Percentiles rank a stretch among this genome's conserved stretches.
phyloP scores from a whole-genome alignment of 306 rosid species.

The peach (Prunus persica) region Prunus_persica_NCBIv2 NC_034011.1:26874001-26874500 shows the following conservation, averaged over 20 bases:
- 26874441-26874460: not conserved
- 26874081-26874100: slow-evolving; percentile 45
- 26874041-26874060: not conserved
- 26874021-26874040: too few species aligned
- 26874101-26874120: slow-evolving; percentile 48
- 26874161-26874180: slow-evolving; percentile 77
- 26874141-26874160: slow-evolving; percentile 27
- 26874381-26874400: slow-evolving; percentile 96
- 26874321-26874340: slow-evolving; percentile 68
- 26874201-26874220: slow-evolving; percentile 68
- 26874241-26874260: slow-evolving; percentile 81
- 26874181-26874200: slow-evolving; percentile 87
- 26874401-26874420: slow-evolving; percentile 98
- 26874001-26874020: not conserved
- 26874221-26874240: slow-evolving; percentile 82
- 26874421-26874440: slow-evolving; percentile 82
- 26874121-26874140: slow-evolving; percentile 18
- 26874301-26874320: slow-evolving; percentile 82
- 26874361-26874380: slow-evolving; percentile 76
- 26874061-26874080: slow-evolving; percentile 46
- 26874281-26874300: slow-evolving; percentile 79
- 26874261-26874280: slow-evolving; percentile 90
- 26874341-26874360: slow-evolving; percentile 49
- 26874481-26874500: not conserved
- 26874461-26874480: not conserved